A percentile compares a stretch with the other conserved stretches of the same genome.
phyloP scores from a whole-genome alignment of 371 early-diverging fungal species.

The Mucor sp. region DNA sequence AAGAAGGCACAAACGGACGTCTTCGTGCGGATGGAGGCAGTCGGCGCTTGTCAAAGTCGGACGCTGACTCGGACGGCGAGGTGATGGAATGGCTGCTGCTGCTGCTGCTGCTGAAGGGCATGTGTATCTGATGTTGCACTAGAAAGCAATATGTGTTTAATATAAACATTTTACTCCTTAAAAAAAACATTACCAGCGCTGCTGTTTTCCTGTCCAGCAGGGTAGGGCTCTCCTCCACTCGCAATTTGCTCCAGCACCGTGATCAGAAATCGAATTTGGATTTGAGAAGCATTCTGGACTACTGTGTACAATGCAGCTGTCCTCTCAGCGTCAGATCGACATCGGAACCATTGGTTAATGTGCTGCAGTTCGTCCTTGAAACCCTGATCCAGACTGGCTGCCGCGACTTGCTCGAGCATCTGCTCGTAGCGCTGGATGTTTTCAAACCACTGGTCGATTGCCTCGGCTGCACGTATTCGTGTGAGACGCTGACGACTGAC shows the following conservation, averaged over 20 bases:
- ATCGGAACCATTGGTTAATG: conserved; percentile 94
- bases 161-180: conserved; percentile 6
- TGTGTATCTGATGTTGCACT: background rate
- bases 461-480: conserved; percentile 61
- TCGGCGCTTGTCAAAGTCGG: conserved; percentile 39
- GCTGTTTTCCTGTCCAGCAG: conserved; percentile 61
- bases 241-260: conserved; percentile 91
- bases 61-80: conserved; percentile 37
- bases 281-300: conserved; percentile 87
- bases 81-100: conserved; percentile 31
- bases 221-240: conserved; percentile 68
- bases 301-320: conserved; percentile 92
- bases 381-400: conserved; percentile 87
- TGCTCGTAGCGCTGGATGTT: conserved; percentile 90
- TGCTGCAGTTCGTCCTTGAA: conserved; percentile 94
- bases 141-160: background rate
- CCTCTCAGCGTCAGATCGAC: conserved; percentile 89
- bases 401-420: conserved; percentile 94
- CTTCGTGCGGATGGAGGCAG: conserved; percentile 30
- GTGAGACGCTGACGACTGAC: background rate
- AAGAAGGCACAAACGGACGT: conserved; percentile 26
- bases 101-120: background rate
- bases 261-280: conserved; percentile 93
- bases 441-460: conserved; percentile 91
- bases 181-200: background rate